These are phyloP conservation scores for Aspergillus calidoustus DNA, from an alignment of 2,329 filamentous ascomycete species.

Conservation along the genomic window DNA sequence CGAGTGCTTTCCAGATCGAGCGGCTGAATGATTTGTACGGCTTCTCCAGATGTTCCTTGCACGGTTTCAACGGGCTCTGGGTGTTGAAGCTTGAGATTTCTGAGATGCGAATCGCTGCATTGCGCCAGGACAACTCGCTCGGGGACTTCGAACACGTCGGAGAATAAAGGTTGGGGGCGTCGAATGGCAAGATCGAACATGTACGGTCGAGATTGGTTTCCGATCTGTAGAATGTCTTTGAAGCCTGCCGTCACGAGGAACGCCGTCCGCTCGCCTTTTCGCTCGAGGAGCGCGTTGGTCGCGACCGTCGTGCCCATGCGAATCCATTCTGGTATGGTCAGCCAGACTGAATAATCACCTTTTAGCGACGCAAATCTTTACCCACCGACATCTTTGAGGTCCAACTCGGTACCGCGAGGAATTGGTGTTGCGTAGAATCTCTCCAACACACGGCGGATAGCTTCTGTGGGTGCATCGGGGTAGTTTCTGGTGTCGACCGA, in stretches of 20 bases:
- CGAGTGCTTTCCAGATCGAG: no score
- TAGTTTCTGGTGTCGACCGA: slow-evolving; percentile 92
- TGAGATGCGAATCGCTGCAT: no score
- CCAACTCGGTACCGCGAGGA: slow-evolving; percentile 75
- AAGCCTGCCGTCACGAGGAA: slow-evolving; percentile 88
- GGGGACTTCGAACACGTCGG: slow-evolving; percentile 78
- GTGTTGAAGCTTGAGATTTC: no score
- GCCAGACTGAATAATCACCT: no score
- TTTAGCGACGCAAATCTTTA: no score
- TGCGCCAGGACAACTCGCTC: slow-evolving; percentile 58
- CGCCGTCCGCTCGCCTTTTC: slow-evolving; percentile 87
- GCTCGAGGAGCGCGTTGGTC: slow-evolving; percentile 86
- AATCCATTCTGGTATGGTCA: slow-evolving; percentile 56
- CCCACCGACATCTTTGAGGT: slow-evolving; percentile 75
- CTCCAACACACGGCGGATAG: slow-evolving; percentile 82
- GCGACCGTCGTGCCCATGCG: slow-evolving; percentile 96
- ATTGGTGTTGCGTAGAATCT: slow-evolving; percentile 75
- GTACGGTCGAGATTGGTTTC: slow-evolving; percentile 85
- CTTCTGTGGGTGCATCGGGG: slow-evolving; percentile 85
- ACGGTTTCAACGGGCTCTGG: no score
- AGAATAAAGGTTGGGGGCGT: slow-evolving; percentile 86
- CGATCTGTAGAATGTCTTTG: slow-evolving; percentile 84
- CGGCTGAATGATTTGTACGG: no score
- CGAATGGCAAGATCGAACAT: slow-evolving; percentile 90
- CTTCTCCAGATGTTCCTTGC: no score